A percentile compares a stretch with the other conserved stretches of the same genome.
These are phyloP conservation scores for Mycena alexandri DNA, from an alignment of 768 basidiomycete genomes.

Conservation along the genomic window DNA sequence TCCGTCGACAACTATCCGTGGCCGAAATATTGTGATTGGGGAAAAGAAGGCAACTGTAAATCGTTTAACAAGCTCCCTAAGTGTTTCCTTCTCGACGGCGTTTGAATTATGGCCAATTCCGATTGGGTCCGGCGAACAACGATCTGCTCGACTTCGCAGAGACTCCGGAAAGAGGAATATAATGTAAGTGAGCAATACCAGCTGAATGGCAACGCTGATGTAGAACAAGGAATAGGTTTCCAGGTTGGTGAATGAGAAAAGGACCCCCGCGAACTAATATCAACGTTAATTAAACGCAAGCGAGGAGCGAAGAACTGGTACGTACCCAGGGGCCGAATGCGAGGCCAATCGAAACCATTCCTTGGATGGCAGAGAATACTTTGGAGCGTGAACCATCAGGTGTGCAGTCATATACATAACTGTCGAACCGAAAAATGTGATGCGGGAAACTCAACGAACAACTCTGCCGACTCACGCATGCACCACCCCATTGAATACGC, in stretches of 20 bases:
- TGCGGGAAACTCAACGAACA: constrained; percentile 53
- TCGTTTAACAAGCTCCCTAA: constrained; percentile 34
- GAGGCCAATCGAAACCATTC: constrained; percentile 82
- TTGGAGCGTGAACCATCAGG: constrained; percentile 65
- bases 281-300: neutral
- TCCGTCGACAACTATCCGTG: constrained; percentile 58
- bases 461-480: constrained; percentile 59
- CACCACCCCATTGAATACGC: constrained; percentile 74
- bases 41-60: constrained; percentile 63
- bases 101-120: constrained; percentile 43
- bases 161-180: constrained; percentile 69
- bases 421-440: constrained; percentile 50
- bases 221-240: constrained; percentile 64
- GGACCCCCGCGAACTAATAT: constrained; percentile 58
- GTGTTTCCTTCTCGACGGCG: constrained; percentile 14
- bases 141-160: constrained; percentile 46
- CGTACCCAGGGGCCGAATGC: constrained; percentile 84
- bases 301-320: constrained; percentile 21
- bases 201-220: constrained; percentile 55
- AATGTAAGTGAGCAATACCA: constrained; percentile 54
- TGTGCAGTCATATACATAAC: constrained; percentile 68
- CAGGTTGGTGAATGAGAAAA: constrained; percentile 72
- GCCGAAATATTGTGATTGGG: constrained; percentile 79
- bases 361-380: constrained; percentile 76
- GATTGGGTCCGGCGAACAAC: constrained; percentile 45